phyloP scores from a whole-genome alignment of 257 asterid species.

The Solanum chaucha region DNA sequence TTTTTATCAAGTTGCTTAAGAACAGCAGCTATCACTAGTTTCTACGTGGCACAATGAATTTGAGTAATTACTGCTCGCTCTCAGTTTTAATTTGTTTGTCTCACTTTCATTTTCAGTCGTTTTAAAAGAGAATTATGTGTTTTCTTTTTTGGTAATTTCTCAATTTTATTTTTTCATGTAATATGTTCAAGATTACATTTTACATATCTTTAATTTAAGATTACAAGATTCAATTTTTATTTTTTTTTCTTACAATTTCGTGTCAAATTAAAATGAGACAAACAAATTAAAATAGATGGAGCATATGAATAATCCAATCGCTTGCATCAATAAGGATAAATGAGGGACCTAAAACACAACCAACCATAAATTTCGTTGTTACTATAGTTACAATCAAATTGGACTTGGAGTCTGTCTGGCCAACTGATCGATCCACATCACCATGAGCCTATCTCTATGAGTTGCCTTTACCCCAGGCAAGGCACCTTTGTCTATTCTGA shows the following conservation, averaged over 20 bases:
- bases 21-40: not conserved
- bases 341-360: not conserved
- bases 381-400: not conserved
- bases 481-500: no score
- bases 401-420: not conserved
- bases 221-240: no score
- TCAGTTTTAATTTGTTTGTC: not conserved
- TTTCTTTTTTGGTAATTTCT: not conserved
- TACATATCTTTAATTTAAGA: not conserved
- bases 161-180: not conserved
- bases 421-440: not conserved
- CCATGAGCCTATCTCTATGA: not conserved
- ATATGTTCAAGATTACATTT: not conserved
- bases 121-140: not conserved
- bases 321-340: not conserved
- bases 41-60: not conserved
- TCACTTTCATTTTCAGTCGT: rapidly evolving
- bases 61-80: not conserved
- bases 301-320: not conserved
- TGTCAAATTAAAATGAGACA: not conserved
- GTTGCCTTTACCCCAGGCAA: not conserved
- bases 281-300: not conserved
- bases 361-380: not conserved
- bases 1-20: not conserved
- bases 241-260: not conserved